phyloP scores from a whole-genome alignment of 2,329 filamentous ascomycete species.

The Cladobotryum mycophilum region DNA sequence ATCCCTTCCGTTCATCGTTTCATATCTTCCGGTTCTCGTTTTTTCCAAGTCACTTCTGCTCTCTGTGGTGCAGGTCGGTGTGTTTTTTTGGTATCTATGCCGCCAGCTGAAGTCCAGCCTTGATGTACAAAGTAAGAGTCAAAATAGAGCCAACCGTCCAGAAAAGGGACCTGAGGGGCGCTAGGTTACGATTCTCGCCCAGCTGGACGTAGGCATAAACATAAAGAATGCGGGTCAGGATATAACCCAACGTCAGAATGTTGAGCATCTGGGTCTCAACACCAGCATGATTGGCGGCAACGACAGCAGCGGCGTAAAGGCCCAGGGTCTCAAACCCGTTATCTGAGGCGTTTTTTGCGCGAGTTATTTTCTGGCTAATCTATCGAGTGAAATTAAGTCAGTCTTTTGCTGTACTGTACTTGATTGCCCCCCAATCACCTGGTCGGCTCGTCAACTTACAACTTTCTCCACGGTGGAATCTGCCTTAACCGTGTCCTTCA shows the following conservation, averaged over 20 bases:
- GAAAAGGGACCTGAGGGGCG: constrained; percentile 30
- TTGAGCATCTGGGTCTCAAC: constrained; percentile 35
- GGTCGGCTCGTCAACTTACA: constrained; percentile 13
- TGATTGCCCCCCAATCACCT: too few relatives aligned
- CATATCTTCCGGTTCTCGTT: not conserved
- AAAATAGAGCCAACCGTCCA: constrained; percentile 32
- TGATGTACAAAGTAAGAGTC: constrained; percentile 33
- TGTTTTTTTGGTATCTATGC: not conserved
- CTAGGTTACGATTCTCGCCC: constrained; percentile 33
- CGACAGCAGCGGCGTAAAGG: constrained; percentile 36
- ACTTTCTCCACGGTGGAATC: constrained; percentile 26
- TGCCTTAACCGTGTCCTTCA: constrained; percentile 25
- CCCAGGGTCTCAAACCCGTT: constrained; percentile 42
- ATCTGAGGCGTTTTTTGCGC: constrained; percentile 42
- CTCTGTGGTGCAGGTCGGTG: not conserved
- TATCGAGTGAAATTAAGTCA: constrained; percentile 19
- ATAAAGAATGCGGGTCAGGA: constrained; percentile 34
- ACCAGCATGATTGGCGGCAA: constrained; percentile 40
- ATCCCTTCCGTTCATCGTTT: not conserved
- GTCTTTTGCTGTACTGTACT: not conserved
- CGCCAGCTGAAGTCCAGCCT: constrained; percentile 29
- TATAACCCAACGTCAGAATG: constrained; percentile 31
- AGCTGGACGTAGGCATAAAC: constrained; percentile 38
- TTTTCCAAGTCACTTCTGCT: not conserved
- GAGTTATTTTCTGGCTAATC: constrained; percentile 48